phyloP scores from a whole-genome alignment of 1,139 yeast genomes.

The Yamadazyma songkhlaensis region DNA sequence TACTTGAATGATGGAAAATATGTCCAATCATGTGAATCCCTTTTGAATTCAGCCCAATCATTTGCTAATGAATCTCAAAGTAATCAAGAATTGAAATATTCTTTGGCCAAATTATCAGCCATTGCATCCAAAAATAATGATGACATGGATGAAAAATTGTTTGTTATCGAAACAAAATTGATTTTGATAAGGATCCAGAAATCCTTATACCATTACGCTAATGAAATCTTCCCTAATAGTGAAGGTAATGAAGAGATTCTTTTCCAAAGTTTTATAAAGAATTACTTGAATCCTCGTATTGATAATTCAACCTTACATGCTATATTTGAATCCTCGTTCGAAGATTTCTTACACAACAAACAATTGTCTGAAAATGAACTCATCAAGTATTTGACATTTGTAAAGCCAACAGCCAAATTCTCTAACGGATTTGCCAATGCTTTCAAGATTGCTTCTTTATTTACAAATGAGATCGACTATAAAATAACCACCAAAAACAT shows the following conservation, averaged over 20 bases:
- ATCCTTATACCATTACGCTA: conserved; percentile 31
- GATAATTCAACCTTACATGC: conserved; percentile 13
- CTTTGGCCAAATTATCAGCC: conserved; percentile 64
- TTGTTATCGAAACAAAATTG: conserved; percentile 47
- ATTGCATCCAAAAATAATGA: conserved; percentile 21
- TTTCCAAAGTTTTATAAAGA: conserved; percentile 21
- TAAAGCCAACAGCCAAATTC: conserved; percentile 31
- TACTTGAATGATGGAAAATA: conserved; percentile 54
- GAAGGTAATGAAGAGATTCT: conserved; percentile 12
- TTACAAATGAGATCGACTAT: conserved; percentile 23
- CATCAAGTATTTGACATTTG: conserved; percentile 55
- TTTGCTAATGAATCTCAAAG: conserved; percentile 40
- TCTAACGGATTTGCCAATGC: conserved; percentile 34
- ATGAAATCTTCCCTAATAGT: conserved; percentile 14
- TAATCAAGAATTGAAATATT: conserved; percentile 56
- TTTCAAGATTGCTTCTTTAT: conserved; percentile 29
- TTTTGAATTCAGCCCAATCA: conserved; percentile 37
- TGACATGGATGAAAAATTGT: conserved; percentile 23
- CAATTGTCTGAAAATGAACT: conserved; percentile 46
- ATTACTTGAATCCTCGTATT: conserved; percentile 14
- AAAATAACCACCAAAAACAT: conserved; percentile 30
- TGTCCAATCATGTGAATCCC: conserved; percentile 45
- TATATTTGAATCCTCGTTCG: conserved; percentile 29
- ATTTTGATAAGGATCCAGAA: conserved; percentile 49
- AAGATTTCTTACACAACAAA: conserved; percentile 33